Percentiles rank a stretch among this genome's conserved stretches.
Conservation (phyloP, 805 yeast species). For the Zygoascus tannicola region DNA sequence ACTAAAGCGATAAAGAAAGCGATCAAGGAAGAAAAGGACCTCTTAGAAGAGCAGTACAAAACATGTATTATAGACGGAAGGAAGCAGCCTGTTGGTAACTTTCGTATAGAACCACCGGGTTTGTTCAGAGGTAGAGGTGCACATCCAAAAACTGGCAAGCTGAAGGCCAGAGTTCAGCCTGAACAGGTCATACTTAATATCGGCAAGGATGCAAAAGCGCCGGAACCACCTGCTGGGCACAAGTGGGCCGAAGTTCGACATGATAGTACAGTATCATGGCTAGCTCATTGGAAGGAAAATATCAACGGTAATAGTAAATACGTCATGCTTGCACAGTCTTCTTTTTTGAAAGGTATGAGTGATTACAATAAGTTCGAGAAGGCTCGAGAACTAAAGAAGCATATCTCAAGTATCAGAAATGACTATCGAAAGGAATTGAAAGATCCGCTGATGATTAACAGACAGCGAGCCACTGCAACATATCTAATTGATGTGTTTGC, state of each 20-base stretch:
- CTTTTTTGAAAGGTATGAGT: slow-evolving; percentile 83
- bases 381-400: slow-evolving; percentile 72
- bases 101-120: slow-evolving; percentile 94
- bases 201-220: slow-evolving; percentile 61
- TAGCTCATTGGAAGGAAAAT: slow-evolving; percentile 96
- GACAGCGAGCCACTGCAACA: slow-evolving; percentile 91
- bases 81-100: slow-evolving; percentile 87
- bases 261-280: slow-evolving; percentile 88
- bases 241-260: slow-evolving; percentile 83
- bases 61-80: slow-evolving; percentile 78
- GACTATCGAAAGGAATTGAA: slow-evolving; percentile 67
- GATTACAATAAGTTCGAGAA: slow-evolving; percentile 90
- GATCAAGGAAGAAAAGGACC: slow-evolving; percentile 62
- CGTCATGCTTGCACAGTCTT: slow-evolving; percentile 83
- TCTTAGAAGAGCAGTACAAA: slow-evolving; percentile 69
- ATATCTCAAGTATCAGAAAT: slow-evolving; percentile 60
- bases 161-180: slow-evolving; percentile 78
- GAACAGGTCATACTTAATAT: slow-evolving; percentile 83
- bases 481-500: slow-evolving; percentile 89
- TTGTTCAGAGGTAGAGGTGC: slow-evolving; percentile 94
- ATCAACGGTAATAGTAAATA: slow-evolving; percentile 76
- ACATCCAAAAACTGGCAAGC: slow-evolving; percentile 90
- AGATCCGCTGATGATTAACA: slow-evolving; percentile 66
- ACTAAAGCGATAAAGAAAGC: slow-evolving; percentile 67
- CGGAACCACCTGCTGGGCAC: slow-evolving; percentile 81